These are phyloP conservation scores for Penicillium antarcticum DNA, from an alignment of 495 filamentous ascomycete species.

Conservation along the genomic window DNA sequence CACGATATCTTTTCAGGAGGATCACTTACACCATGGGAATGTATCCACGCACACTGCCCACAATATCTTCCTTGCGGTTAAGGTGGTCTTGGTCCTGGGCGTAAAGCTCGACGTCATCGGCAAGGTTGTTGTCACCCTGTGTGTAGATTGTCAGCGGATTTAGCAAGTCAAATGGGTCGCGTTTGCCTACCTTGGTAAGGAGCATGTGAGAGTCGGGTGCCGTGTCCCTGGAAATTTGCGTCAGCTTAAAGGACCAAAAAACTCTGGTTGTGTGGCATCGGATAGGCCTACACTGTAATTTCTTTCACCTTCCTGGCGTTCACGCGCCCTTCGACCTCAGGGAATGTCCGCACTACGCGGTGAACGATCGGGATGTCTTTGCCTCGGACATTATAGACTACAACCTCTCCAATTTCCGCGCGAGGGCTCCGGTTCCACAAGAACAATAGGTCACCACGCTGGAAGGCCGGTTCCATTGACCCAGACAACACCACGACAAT, in stretches of 20 bases:
- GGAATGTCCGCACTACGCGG: slow-evolving; percentile 53
- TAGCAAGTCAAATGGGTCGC: not conserved
- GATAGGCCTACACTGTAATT: slow-evolving; percentile 28
- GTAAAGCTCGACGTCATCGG: slow-evolving; percentile 85
- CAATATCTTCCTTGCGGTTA: slow-evolving; percentile 79
- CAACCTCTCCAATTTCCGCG: slow-evolving; percentile 74
- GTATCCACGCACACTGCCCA: slow-evolving; percentile 91
- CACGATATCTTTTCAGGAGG: too few species aligned
- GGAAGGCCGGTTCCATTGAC: slow-evolving; percentile 96
- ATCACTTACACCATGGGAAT: slow-evolving; percentile 68
- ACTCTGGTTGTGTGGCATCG: not conserved
- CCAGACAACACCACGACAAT: slow-evolving; percentile 96
- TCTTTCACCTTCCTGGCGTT: slow-evolving; percentile 41
- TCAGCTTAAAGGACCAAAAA: slow-evolving; percentile 4
- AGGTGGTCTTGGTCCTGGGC: slow-evolving; percentile 73
- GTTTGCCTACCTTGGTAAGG: slow-evolving; percentile 67
- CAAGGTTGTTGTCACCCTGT: slow-evolving; percentile 85
- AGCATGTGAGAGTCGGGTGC: slow-evolving; percentile 43
- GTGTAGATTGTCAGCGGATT: not conserved
- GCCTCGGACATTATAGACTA: slow-evolving; percentile 56
- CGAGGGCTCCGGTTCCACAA: slow-evolving; percentile 83
- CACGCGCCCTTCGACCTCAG: slow-evolving; percentile 39
- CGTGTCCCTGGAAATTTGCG: slow-evolving; percentile 18
- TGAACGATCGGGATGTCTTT: slow-evolving; percentile 28
- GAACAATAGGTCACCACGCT: slow-evolving; percentile 88